Base-by-base conservation (phyloP, 2,329 filamentous ascomycete genomes). In the Trichoderma hamatum region DNA sequence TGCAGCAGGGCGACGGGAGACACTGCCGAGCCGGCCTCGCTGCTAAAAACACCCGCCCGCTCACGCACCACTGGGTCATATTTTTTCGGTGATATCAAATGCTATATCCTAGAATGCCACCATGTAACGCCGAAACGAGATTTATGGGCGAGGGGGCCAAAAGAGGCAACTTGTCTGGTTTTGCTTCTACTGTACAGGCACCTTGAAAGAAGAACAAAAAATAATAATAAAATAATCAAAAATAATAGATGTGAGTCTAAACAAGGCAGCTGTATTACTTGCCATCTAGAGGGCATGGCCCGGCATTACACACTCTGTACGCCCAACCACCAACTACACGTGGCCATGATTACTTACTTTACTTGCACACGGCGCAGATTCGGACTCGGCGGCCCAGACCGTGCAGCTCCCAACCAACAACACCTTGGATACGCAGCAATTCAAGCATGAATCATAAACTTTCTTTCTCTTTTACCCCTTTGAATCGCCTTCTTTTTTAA, bases 1-100 rank as follows among this genome's bases (percentile, higher is more conserved):
- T 58, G 63, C 51, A 32, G 63, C 63, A 66, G 36, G n/a, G 26
- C 52, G 39, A 43, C 62, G 63, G 63, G n/a, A 66, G 26, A 56
- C 21, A 36, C 32, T 66, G 52, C 63, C 62, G 62, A 56, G 51
- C 30, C 52, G 26, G n/a, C 46, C 46, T 49, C n/a, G 3, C 43
- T 54, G 30, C 30, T 30, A 30, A 49, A 19, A n/a, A n/a, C n/a
- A n/a, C n/a, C 24, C 21, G 13, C 51, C 51, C 24, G 46, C 46
- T 51, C 46, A 24, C 21, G n/a, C 46, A 51, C 46, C 52, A 55
- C 11, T n/a, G 16, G n/a, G n/a, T n/a, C 52, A 30, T 32, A 26
- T 49, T 43, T n/a, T 19, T 43, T 43, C 11, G 46, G 46, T 49
- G n/a, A 49, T 49, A 21, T 49, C 43, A 49, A 49, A 49, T 49